Base-by-base conservation (phyloP, 2,329 filamentous ascomycete genomes). In the Fusarium graminum region DNA sequence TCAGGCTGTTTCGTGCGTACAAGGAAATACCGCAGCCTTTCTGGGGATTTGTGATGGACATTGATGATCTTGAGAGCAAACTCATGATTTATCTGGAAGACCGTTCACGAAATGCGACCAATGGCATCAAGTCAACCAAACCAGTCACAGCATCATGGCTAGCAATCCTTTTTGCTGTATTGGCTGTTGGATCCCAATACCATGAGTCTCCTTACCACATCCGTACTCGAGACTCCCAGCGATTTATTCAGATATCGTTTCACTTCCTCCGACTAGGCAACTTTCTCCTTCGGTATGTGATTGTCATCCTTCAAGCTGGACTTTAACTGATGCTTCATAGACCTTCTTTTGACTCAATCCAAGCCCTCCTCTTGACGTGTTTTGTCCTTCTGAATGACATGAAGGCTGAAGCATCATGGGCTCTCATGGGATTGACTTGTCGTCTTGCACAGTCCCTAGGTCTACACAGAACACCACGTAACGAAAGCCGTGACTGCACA, bases 351-450 rank as follows among this genome's bases (percentile, higher is more conserved):
- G 87, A 90, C 72, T 88, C 87, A 6, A 87, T 90, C 26, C 88
- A 90, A 72, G 87, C 87, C 1, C 77, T 90, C 39, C 78, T 90
- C 2, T 81, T 90, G 41, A 86, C 86, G 6, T 84, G 86, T 29
- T 89, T 90, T 63, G 87, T 88, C 4, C 78, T 90, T 3, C 78
- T 89, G 26, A 90, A 90, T 67, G 88, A 90, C 59, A 90, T 90
- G 88, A 90, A 90, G 71, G 87, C 88, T 2, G 88, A 90, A 70
- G 88, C 86, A 0, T 89, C 88, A 0, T 90, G 88, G 88, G 87
- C 87, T 0, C 74, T 90, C 52, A 82, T 88, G 49, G 88, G 87
- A 1, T 81, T 90, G 42, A 89, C 87, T 0, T 89, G 87, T 62
- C 83, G 88, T 26, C 80, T 90, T n/a, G 88, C 88, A 0, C 87